These are phyloP conservation scores for Ascosphaera pollenicola DNA, from an alignment of 2,329 filamentous ascomycete species.

Conservation along the genomic window DNA sequence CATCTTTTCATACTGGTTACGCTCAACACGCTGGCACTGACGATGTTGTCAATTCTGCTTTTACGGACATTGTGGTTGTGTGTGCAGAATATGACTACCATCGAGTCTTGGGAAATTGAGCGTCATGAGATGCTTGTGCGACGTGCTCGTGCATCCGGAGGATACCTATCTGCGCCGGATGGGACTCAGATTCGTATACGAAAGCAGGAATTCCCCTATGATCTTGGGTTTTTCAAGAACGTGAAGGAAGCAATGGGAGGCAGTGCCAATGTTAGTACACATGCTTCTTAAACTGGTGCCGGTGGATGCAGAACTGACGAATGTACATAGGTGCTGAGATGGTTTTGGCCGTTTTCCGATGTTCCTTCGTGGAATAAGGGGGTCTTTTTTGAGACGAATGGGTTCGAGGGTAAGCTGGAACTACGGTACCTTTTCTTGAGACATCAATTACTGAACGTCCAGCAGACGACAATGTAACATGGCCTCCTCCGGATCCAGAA, in stretches of 20 bases:
- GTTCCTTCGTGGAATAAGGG: conserved; percentile 27
- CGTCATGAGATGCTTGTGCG: conserved; percentile 24
- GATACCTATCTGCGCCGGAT: conserved; percentile 34
- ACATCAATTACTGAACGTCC: not conserved
- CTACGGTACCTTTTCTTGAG: not conserved
- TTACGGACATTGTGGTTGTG: conserved; percentile 32
- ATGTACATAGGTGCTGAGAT: conserved; percentile 22
- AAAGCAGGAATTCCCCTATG: conserved; percentile 43
- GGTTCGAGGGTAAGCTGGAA: conserved; percentile 29
- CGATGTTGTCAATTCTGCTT: conserved; percentile 32
- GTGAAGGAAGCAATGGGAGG: conserved; percentile 37
- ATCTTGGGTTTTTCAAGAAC: conserved; percentile 40
- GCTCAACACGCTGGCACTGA: conserved; percentile 33
- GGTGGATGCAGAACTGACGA: too few relatives aligned
- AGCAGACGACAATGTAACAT: conserved; percentile 9
- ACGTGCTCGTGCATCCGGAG: conserved; percentile 28
- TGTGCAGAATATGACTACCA: conserved; percentile 37
- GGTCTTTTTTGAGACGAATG: conserved; percentile 33
- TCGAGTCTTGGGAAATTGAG: conserved; percentile 40
- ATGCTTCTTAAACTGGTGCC: too few relatives aligned
- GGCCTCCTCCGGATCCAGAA: conserved; percentile 29
- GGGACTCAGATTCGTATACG: conserved; percentile 30
- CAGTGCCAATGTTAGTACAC: conserved; percentile 19
- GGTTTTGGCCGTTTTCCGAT: conserved; percentile 37
- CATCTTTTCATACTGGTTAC: conserved; percentile 33